These are phyloP conservation scores for Skeletonema costatum DNA, from an alignment of 108 stramenopile species.

Conservation along the genomic window DNA sequence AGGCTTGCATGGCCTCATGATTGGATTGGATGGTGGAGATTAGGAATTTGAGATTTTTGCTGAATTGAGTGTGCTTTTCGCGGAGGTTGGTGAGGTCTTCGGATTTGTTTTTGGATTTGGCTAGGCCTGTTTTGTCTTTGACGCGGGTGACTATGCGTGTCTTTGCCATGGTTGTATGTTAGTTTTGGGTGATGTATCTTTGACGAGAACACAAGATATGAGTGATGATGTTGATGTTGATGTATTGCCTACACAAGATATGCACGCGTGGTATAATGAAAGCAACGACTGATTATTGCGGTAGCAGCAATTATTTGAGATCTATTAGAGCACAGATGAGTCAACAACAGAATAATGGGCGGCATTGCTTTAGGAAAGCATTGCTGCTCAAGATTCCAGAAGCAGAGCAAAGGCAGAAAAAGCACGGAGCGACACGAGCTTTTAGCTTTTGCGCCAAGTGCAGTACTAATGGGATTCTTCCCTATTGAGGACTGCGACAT, in stretches of 20 bases:
- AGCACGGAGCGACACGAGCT: too few species aligned
- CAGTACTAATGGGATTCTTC: not conserved
- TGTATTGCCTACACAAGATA: not conserved
- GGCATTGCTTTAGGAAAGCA: too few species aligned
- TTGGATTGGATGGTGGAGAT: constrained; percentile 35
- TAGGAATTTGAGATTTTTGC: constrained; percentile 39
- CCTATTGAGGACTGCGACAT: not conserved
- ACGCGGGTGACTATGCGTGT: constrained; percentile 41
- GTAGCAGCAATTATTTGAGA: too few species aligned
- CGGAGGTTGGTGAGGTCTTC: constrained; percentile 28
- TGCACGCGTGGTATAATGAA: too few species aligned
- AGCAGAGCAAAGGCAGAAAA: too few species aligned
- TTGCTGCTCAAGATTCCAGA: too few species aligned
- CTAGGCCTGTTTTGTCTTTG: constrained; percentile 45
- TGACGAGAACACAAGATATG: not conserved
- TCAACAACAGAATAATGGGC: too few species aligned
- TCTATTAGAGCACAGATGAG: too few species aligned
- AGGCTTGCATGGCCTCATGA: constrained; percentile 33
- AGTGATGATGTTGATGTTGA: not conserved
- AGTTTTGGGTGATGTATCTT: not conserved
- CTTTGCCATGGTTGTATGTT: constrained; percentile 16
- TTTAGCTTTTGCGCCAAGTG: too few species aligned
- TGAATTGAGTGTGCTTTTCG: constrained; percentile 23
- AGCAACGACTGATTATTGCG: too few species aligned
- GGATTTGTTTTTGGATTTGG: constrained; percentile 44